Conservation (phyloP, 192 early-diverging fungal species). For the Allomyces javanicus region DNA sequence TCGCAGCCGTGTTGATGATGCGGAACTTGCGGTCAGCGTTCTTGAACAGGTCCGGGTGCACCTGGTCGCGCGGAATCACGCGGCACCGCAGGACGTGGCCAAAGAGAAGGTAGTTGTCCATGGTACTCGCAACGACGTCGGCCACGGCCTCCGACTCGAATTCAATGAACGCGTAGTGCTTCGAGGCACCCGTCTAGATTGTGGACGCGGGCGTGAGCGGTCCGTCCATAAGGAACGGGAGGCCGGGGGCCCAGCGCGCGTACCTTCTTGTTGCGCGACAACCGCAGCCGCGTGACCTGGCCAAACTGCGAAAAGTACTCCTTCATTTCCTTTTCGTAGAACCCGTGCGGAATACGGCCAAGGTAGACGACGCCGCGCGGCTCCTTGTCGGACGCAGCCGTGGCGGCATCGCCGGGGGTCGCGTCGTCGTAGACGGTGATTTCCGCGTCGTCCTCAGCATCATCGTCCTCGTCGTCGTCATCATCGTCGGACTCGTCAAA, state of each 20-base stretch:
- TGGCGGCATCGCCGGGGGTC: conserved; percentile 5
- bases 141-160: conserved; percentile 65
- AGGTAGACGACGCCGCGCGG: conserved; percentile 61
- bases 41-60: conserved; percentile 55
- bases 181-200: conserved; percentile 56
- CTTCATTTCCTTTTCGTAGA: conserved; percentile 82
- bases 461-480: conserved; percentile 13
- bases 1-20: conserved; percentile 33
- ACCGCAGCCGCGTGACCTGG: conserved; percentile 45
- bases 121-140: conserved; percentile 78
- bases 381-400: background rate
- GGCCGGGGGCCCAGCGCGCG: background rate
- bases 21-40: conserved; percentile 52
- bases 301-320: conserved; percentile 91
- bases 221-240: no score
- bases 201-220: background rate
- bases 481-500: conserved; percentile 11
- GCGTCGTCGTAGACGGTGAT: conserved; percentile 7
- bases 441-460: conserved; percentile 9
- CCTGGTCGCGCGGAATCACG: conserved; percentile 42
- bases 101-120: conserved; percentile 85
- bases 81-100: conserved; percentile 59
- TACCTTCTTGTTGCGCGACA: conserved; percentile 69
- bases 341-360: conserved; percentile 83
- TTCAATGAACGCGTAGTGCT: conserved; percentile 90